phyloP scores from a whole-genome alignment of 192 early-diverging fungal genomes.

The Coemansia aciculifera region DNA sequence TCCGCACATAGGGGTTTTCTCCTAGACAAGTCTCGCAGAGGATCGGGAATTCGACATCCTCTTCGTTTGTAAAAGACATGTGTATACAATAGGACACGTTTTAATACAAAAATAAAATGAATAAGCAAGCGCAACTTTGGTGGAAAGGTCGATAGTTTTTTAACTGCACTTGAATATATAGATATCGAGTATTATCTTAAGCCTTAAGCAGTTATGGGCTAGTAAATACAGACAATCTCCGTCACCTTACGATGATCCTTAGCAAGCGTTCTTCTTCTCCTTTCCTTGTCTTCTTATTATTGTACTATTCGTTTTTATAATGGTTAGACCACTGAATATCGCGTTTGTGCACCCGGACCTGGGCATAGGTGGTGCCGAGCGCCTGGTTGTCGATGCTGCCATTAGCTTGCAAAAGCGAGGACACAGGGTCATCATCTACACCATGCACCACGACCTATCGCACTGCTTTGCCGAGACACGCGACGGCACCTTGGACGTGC shows the following conservation, averaged over 20 bases:
- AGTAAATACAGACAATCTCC: not conserved
- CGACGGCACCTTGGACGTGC: constrained; percentile 79
- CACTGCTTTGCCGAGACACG: constrained; percentile 93
- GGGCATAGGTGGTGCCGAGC: constrained; percentile 94
- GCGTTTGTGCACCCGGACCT: constrained; percentile 93
- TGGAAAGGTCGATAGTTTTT: not conserved
- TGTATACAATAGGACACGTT: not conserved
- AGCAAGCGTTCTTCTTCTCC: not conserved
- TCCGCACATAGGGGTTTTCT: constrained; percentile 96
- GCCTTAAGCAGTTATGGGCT: not conserved
- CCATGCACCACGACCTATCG: constrained; percentile 82
- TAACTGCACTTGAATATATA: not conserved
- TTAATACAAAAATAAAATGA: not conserved
- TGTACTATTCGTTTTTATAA: not conserved
- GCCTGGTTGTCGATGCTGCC: constrained; percentile 91
- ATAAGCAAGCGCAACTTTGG: not conserved
- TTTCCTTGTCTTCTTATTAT: not conserved
- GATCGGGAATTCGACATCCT: constrained; percentile 70
- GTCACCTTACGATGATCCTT: not conserved
- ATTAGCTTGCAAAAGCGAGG: constrained; percentile 75
- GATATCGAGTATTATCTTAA: not conserved
- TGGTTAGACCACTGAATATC: constrained; percentile 52
- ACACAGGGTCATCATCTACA: constrained; percentile 80
- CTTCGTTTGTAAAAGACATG: constrained; percentile 1
- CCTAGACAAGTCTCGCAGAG: constrained; percentile 98